Evolutionary conservation across 257 asterid species (phyloP).

Genomic region (Nicotiana obtusifolia): DNA sequence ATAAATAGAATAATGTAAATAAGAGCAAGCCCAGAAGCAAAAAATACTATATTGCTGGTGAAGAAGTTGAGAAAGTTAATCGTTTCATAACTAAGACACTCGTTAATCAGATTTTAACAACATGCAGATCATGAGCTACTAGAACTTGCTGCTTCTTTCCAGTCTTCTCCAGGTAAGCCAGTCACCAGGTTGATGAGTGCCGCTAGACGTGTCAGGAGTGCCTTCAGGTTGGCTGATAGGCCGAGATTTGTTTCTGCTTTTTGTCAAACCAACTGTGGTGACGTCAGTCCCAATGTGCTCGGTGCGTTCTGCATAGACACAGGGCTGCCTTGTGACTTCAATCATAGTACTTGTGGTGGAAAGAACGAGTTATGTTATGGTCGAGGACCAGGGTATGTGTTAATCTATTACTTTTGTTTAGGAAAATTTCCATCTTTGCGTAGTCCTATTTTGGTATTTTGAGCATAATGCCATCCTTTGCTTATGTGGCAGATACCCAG

Average conservation of each 20-base stretch:
- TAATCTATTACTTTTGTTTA: not conserved
- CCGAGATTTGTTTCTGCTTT: slow-evolving; percentile 91
- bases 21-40: not conserved
- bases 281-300: slow-evolving; percentile 97
- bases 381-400: slow-evolving; percentile 91
- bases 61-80: not conserved
- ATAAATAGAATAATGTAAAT: not conserved
- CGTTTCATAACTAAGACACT: not conserved
- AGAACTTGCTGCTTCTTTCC: slow-evolving; percentile 83
- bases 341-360: slow-evolving; percentile 96
- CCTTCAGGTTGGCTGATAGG: slow-evolving; percentile 60
- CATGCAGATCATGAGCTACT: slow-evolving; percentile 79
- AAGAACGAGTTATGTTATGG: slow-evolving; percentile 95
- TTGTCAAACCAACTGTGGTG: slow-evolving; percentile 98
- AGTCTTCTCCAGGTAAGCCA: slow-evolving; percentile 59
- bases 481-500: slow-evolving; percentile 62
- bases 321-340: slow-evolving; percentile 94
- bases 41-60: not conserved
- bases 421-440: not conserved
- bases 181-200: slow-evolving; percentile 59
- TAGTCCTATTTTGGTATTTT: not conserved
- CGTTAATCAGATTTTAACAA: not conserved
- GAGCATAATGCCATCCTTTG: slow-evolving; percentile 17
- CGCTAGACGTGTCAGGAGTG: slow-evolving; percentile 85
- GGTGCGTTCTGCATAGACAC: slow-evolving; percentile 96